Evolutionary conservation across 192 early-diverging fungal species (phyloP).

Genomic region (Backusella morwellensis): DNA sequence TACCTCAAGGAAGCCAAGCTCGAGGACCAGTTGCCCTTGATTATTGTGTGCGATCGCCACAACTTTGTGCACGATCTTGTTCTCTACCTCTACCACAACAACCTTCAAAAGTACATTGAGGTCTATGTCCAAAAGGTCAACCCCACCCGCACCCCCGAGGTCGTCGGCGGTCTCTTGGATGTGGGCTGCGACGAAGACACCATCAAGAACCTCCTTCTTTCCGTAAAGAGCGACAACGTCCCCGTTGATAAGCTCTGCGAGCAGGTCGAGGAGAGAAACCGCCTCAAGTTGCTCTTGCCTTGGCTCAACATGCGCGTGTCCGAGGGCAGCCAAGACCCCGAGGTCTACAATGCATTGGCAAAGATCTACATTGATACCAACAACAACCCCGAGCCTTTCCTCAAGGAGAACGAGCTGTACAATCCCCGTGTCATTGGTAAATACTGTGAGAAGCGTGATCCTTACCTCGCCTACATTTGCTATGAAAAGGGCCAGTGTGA

Average conservation of each 20-base stretch:
- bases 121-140: slow-evolving; percentile 99
- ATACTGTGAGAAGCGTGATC: slow-evolving; percentile 99
- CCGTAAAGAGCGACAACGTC: slow-evolving; percentile 71
- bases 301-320: slow-evolving; percentile 91
- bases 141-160: slow-evolving; percentile 87
- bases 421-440: slow-evolving; percentile 90
- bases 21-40: slow-evolving; percentile 93
- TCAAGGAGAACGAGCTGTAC: slow-evolving; percentile 86
- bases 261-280: slow-evolving; percentile 95
- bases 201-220: slow-evolving; percentile 88
- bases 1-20: slow-evolving; percentile 98
- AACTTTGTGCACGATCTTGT: slow-evolving; percentile 98
- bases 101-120: slow-evolving; percentile 94
- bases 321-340: slow-evolving; percentile 85
- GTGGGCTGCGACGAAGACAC: slow-evolving; percentile 96
- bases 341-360: slow-evolving; percentile 96
- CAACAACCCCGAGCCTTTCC: slow-evolving; percentile 96
- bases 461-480: slow-evolving; percentile 91
- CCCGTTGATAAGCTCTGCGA: slow-evolving; percentile 85
- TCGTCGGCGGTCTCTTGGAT: slow-evolving; percentile 94
- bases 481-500: slow-evolving; percentile 97
- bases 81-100: slow-evolving; percentile 94
- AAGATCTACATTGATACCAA: slow-evolving; percentile 99
- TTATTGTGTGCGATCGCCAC: slow-evolving; percentile 98
- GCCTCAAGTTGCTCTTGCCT: slow-evolving; percentile 91